A percentile compares a stretch with the other conserved stretches of the same genome.
These are phyloP conservation scores for Aureobasidium musti DNA, from an alignment of 2,329 filamentous ascomycete genomes.

Conservation along the genomic window DNA sequence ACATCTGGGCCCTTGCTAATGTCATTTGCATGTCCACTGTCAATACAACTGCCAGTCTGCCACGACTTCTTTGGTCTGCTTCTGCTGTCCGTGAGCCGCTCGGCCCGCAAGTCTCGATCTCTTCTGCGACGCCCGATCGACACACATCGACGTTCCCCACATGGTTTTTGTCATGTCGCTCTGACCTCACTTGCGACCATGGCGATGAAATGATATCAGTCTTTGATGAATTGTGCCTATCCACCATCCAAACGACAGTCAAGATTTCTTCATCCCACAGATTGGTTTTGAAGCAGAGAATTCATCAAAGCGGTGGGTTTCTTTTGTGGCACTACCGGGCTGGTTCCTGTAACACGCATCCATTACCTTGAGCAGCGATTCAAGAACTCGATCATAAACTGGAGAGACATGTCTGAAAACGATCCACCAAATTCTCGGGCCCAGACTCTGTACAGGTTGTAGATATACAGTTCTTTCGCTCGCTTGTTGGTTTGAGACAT, in stretches of 20 bases:
- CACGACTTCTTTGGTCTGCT: slow-evolving; percentile 1
- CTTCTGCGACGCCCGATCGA: slow-evolving; percentile 7
- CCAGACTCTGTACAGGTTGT: not conserved
- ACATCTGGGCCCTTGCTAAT: slow-evolving; percentile 1
- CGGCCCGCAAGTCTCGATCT: slow-evolving; percentile 22
- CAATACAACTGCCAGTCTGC: not conserved
- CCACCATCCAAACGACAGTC: not conserved
- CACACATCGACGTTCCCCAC: slow-evolving; percentile 7
- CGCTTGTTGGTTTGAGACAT: slow-evolving; percentile 3
- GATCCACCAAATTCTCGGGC: not conserved
- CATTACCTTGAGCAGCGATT: not conserved
- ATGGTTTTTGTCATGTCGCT: slow-evolving; percentile 5
- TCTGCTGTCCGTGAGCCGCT: slow-evolving; percentile 1
- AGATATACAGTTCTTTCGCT: not conserved
- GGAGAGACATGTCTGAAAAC: not conserved
- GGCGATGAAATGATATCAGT: not conserved
- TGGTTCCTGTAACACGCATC: not conserved
- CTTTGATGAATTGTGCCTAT: not conserved
- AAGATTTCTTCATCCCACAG: not conserved
- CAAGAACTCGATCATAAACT: not conserved
- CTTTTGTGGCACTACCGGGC: not conserved
- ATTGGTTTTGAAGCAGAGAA: not conserved
- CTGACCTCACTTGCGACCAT: slow-evolving; percentile 8
- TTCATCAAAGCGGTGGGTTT: not conserved
- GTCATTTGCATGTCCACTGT: not conserved